These are phyloP conservation scores for Neopestalotiopsis clavispora DNA, from an alignment of 2,329 filamentous ascomycete genomes.

Conservation along the genomic window DNA sequence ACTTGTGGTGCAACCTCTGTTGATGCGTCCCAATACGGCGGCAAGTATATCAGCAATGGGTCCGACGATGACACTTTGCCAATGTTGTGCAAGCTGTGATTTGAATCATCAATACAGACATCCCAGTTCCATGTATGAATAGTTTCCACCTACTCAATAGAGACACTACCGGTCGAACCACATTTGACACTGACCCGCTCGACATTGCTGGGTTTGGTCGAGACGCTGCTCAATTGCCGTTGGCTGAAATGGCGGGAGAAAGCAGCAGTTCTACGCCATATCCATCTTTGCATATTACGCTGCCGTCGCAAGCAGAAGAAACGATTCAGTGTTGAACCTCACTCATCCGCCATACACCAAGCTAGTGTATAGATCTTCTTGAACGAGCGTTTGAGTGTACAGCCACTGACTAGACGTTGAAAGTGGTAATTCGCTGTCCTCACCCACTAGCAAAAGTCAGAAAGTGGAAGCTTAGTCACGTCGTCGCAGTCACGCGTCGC, in stretches of 20 bases:
- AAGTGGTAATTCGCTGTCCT: neutral
- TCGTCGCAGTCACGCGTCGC: neutral
- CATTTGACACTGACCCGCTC: slow-evolving; percentile 52
- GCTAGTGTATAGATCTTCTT: neutral
- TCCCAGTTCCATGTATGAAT: neutral
- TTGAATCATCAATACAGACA: neutral
- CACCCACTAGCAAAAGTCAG: neutral
- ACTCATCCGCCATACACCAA: neutral
- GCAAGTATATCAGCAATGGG: slow-evolving; percentile 61
- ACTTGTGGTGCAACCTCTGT: slow-evolving; percentile 32
- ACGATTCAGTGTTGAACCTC: neutral
- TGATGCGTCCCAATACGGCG: slow-evolving; percentile 46
- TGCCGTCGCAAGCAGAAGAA: neutral
- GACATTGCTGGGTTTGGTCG: slow-evolving; percentile 28
- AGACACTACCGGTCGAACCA: slow-evolving; percentile 54
- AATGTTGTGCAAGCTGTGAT: slow-evolving; percentile 54
- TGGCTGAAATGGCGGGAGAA: slow-evolving; percentile 20
- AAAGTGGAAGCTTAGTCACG: neutral
- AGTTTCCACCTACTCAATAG: slow-evolving; percentile 50
- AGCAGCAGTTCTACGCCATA: slow-evolving; percentile 19
- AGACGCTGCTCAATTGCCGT: slow-evolving; percentile 27
- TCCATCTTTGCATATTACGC: slow-evolving; percentile 21
- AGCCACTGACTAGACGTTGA: neutral
- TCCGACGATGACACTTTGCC: slow-evolving; percentile 38
- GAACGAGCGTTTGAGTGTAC: neutral